Evolutionary conservation across 225 moss, liverwort and hornwort genomes (phyloP), one percentile per base, ranked within the genome.

Genomic region (Neckera pumila): DNA sequence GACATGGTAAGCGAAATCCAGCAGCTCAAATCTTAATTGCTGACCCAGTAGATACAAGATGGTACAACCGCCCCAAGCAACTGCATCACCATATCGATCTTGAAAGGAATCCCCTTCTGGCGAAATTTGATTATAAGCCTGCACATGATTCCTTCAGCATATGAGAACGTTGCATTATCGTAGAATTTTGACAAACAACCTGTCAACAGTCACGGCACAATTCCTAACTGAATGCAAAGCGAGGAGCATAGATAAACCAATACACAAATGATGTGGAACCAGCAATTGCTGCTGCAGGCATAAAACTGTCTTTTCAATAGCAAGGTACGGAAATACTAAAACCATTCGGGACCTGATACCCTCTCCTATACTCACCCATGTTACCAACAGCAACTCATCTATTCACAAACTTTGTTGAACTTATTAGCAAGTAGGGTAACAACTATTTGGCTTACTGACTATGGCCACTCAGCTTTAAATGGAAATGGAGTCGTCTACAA

Each of bases 1-100:
- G 28, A 98, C 93, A 88, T 98, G 98, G 71, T 98, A 97, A 43
- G 97, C 94, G 79, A 98, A 98, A 91, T 98, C 98, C 49, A 98
- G 89, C 14, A 98, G 91, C 91, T 97, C 98, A 90, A 98, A 98
- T 79, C 96, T 88, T 79, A 95, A 90, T 81, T 97, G 97, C 79
- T 98, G 98, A 58, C 98, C 96, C 59, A 97, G 81, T 60, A 98
- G 87, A 92, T 98, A 97, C 88, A 95, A 92, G 70, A 98, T 86
- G 64, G 98, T 95, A 89, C 98, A 98, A 87, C 98, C 98, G 70
- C 98, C 98, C 98, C 97, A 98, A 69, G 98, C 93, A 74, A 98
- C 95, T 86, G 96, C 96, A 86, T 98, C 98, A 79, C 98, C 98
- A 84, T 95, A 97, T 85, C 93, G 92, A 86, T 96, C 96, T 90